A percentile compares a stretch with the other conserved stretches of the same genome.
phyloP scores from a whole-genome alignment of 2,329 filamentous ascomycete genomes.

The Ascocoryne sarcoides region DNA sequence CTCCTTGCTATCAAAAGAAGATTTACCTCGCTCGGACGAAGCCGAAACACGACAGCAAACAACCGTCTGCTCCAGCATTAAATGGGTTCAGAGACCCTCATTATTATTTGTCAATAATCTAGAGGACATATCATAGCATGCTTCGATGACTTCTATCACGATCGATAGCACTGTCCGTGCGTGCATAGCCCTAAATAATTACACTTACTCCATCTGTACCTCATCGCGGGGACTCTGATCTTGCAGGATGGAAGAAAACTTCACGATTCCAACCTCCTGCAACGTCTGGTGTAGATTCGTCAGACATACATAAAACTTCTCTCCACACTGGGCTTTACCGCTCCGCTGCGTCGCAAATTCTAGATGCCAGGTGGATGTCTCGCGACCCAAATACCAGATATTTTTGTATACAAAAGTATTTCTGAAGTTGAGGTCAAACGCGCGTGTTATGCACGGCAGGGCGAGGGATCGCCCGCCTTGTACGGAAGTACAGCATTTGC shows the following conservation, averaged over 20 bases:
- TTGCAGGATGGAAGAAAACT: neutral
- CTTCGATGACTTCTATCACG: neutral
- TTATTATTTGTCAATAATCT: neutral
- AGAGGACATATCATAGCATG: neutral
- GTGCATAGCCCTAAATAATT: neutral
- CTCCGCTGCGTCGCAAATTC: neutral
- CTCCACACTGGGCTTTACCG: slow-evolving; percentile 1
- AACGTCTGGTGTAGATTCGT: slow-evolving; percentile 1
- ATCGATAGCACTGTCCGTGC: neutral
- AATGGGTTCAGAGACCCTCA: neutral
- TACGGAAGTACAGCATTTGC: neutral
- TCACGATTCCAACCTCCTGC: neutral
- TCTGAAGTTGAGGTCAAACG: too few relatives aligned
- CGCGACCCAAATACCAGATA: neutral
- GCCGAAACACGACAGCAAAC: neutral
- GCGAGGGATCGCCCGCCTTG: neutral
- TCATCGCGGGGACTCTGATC: neutral
- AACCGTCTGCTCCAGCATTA: neutral
- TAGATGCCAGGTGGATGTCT: neutral
- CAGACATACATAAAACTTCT: slow-evolving; percentile 1
- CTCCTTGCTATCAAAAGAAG: neutral
- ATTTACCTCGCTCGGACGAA: neutral
- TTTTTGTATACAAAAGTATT: neutral
- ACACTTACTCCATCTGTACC: neutral
- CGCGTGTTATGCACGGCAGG: too few relatives aligned